Evolutionary conservation across 176 grass and related monocot genomes (phyloP).

Genomic region (Pontederia paniculata): DNA sequence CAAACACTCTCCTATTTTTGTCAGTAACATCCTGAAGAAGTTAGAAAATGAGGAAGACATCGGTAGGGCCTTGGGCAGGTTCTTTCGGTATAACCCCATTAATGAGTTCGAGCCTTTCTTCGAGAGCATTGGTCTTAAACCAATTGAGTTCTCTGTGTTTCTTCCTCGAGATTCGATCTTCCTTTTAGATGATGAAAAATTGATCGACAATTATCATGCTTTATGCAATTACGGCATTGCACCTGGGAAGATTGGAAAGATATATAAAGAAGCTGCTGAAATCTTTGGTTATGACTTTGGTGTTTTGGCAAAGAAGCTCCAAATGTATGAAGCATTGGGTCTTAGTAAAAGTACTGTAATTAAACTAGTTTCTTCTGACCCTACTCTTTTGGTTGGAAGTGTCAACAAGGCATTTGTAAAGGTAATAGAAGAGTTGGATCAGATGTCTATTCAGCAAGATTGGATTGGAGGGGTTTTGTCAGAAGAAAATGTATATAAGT

Average conservation of each 20-base stretch:
- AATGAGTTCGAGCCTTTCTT: conserved; percentile 69
- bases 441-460: conserved; percentile 30
- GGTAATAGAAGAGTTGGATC: conserved; percentile 35
- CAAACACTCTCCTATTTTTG: conserved; percentile 38
- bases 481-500: conserved; percentile 35
- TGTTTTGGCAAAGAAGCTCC: conserved; percentile 27
- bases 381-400: conserved; percentile 29
- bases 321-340: conserved; percentile 35
- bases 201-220: conserved; percentile 41
- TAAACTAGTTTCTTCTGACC: conserved; percentile 41
- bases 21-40: conserved; percentile 21
- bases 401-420: conserved; percentile 29
- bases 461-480: conserved; percentile 40
- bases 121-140: conserved; percentile 39
- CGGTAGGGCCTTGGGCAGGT: conserved; percentile 21
- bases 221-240: conserved; percentile 46
- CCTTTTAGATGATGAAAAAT: conserved; percentile 30
- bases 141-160: conserved; percentile 19
- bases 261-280: conserved; percentile 38
- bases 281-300: conserved; percentile 29
- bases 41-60: conserved; percentile 14
- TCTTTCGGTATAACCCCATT: conserved; percentile 36
- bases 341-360: conserved; percentile 29
- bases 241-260: conserved; percentile 37
- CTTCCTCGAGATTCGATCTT: conserved; percentile 37